These are phyloP conservation scores for Rhodotorula diobovata DNA, from an alignment of 768 basidiomycete genomes.

Conservation along the genomic window DNA sequence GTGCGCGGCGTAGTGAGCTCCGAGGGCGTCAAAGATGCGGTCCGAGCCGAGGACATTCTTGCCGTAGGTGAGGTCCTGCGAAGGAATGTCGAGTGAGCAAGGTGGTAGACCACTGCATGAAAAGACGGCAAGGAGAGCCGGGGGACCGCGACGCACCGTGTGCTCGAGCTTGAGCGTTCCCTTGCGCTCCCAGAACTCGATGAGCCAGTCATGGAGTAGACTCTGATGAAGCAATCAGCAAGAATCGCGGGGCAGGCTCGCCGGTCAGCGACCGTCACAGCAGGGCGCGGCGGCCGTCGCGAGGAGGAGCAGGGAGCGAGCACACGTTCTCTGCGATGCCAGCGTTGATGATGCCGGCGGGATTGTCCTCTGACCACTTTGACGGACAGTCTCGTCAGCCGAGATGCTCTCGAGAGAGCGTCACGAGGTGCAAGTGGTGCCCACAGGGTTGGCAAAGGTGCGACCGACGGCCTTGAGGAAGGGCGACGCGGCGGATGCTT, in stretches of 20 bases:
- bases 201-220: constrained; percentile 25
- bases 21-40: constrained; percentile 16
- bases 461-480: constrained; percentile 10
- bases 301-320: background rate
- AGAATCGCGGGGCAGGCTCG: background rate
- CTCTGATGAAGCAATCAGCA: background rate
- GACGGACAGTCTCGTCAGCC: background rate
- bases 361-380: constrained; percentile 3
- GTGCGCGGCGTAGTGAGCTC: background rate
- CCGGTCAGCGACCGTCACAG: background rate
- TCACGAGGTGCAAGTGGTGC: background rate
- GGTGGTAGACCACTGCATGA: no score
- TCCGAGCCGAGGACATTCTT: constrained; percentile 7
- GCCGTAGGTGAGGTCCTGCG: constrained; percentile 32
- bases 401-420: accelerated
- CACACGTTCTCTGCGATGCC: constrained; percentile 30
- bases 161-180: constrained; percentile 6
- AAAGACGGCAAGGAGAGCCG: no score
- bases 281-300: background rate
- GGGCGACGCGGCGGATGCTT: background rate
- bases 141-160: background rate
- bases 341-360: constrained; percentile 29
- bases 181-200: constrained; percentile 6
- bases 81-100: background rate
- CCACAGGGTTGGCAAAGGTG: constrained; percentile 9